phyloP scores from a whole-genome alignment of 495 filamentous ascomycete species.

The Amniculicola lignicola region DNA sequence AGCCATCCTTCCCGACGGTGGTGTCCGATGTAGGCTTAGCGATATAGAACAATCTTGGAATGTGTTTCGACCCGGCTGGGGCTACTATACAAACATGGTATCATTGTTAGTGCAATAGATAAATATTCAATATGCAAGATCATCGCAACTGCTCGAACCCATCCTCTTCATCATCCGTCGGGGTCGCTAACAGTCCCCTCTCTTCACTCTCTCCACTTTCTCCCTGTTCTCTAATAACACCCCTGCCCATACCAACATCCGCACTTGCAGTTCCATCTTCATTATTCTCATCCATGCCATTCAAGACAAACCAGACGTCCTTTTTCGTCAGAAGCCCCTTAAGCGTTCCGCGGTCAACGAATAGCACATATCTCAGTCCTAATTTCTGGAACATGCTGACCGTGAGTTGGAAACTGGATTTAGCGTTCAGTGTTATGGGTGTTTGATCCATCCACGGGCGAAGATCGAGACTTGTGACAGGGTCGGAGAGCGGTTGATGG shows the following conservation, averaged over 20 bases:
- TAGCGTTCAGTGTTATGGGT: conserved; percentile 79
- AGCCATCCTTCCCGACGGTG: no score
- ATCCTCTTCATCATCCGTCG: conserved; percentile 1
- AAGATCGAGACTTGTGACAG: conserved; percentile 75
- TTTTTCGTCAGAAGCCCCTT: conserved; percentile 94
- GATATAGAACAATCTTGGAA: no score
- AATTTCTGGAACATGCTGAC: conserved; percentile 91
- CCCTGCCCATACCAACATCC: conserved; percentile 11
- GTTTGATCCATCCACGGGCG: conserved; percentile 98
- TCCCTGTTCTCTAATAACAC: conserved; percentile 12
- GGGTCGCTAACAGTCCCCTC: conserved; percentile 10
- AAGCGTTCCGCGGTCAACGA: conserved; percentile 74
- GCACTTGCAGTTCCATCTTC: conserved; percentile 4
- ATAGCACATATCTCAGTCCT: conserved; percentile 85
- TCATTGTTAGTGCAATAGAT: no score
- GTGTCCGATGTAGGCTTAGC: no score
- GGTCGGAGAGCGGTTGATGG: conserved; percentile 77
- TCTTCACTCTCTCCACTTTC: conserved; percentile 17
- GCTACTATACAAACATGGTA: no score
- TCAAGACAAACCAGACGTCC: conserved; percentile 92
- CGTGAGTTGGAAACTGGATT: conserved; percentile 71
- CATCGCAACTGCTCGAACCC: no score
- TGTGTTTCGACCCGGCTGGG: no score
- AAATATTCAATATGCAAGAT: no score
- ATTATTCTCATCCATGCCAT: conserved; percentile 63